Conservation (phyloP, 768 basidiomycete species). For the Tulasnella sp. region DNA sequence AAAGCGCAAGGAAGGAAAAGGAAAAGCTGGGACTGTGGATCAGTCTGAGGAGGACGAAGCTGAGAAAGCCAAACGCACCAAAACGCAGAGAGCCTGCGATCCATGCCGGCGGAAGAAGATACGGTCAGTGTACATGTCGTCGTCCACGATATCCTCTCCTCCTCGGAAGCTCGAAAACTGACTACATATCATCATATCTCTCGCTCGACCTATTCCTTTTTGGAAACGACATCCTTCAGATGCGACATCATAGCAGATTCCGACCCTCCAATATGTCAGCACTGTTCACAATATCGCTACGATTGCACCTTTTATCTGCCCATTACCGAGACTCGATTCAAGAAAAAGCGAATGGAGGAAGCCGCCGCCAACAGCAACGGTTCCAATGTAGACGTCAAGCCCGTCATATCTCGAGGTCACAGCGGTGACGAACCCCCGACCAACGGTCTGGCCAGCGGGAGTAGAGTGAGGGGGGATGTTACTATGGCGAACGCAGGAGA, state of each 20-base stretch:
- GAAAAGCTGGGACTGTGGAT: not conserved
- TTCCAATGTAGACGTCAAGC: conserved; percentile 28
- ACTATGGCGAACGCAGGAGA: not conserved
- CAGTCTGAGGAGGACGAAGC: conserved; percentile 23
- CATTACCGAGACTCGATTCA: conserved; percentile 97
- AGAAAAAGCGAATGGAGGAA: conserved; percentile 84
- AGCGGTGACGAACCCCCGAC: not conserved
- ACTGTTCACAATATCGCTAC: conserved; percentile 89
- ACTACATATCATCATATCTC: not conserved
- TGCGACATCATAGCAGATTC: conserved; percentile 80
- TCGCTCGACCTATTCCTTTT: not conserved
- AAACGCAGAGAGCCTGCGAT: conserved; percentile 89
- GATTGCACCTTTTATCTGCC: conserved; percentile 98
- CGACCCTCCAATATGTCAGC: conserved; percentile 78
- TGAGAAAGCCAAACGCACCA: conserved; percentile 76
- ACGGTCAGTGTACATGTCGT: conserved; percentile 38
- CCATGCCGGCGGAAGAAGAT: conserved; percentile 88
- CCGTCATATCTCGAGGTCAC: not conserved
- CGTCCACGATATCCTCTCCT: not conserved
- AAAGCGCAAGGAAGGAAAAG: not conserved
- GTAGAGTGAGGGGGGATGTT: not conserved
- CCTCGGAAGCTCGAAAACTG: not conserved
- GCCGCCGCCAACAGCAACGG: conserved; percentile 35
- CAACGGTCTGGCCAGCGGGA: not conserved
- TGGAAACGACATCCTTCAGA: conserved; percentile 28